Percentiles rank a stretch among this genome's conserved stretches.
phyloP scores from a whole-genome alignment of 1,284 basidiomycete genomes.

The Tylopilus orsonianus region DNA sequence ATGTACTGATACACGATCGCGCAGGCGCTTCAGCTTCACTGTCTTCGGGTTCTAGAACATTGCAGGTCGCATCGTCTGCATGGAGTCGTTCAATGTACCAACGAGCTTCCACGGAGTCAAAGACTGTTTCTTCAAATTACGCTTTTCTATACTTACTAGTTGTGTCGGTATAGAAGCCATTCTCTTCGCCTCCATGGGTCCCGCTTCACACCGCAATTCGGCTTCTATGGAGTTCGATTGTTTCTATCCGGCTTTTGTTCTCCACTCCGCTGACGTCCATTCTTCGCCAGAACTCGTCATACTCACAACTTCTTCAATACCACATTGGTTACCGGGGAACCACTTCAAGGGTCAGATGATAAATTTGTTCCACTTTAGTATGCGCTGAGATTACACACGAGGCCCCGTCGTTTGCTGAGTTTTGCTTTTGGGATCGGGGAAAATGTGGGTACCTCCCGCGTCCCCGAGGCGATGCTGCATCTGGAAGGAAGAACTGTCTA shows the following conservation, averaged over 20 bases:
- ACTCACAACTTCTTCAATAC: conserved; percentile 33
- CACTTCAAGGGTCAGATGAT: conserved; percentile 10
- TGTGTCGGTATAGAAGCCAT: conserved; percentile 16
- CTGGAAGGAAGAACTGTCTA: conserved; percentile 21
- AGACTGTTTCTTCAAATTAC: conserved; percentile 15
- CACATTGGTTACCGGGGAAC: conserved; percentile 13
- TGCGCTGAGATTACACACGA: conserved; percentile 20
- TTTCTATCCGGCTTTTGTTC: conserved; percentile 33
- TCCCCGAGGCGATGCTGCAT: conserved; percentile 31
- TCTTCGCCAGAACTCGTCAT: conserved; percentile 33
- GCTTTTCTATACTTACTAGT: conserved; percentile 6
- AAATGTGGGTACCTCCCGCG: conserved; percentile 25
- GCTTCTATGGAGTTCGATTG: conserved; percentile 32
- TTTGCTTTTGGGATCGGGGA: conserved; percentile 17
- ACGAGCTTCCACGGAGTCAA: conserved; percentile 9
- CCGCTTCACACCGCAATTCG: conserved; percentile 37
- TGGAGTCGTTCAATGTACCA: conserved; percentile 28
- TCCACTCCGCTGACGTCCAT: conserved; percentile 35
- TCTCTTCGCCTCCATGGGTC: conserved; percentile 38
- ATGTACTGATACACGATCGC: conserved; percentile 40
- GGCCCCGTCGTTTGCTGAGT: conserved; percentile 12
- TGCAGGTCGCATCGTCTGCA: conserved; percentile 35
- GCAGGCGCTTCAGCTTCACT: conserved; percentile 29
- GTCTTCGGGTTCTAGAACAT: conserved; percentile 19
- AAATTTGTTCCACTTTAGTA: conserved; percentile 11